Conservation (phyloP, 2,329 filamentous ascomycete genomes). For the Proliferodiscus dingleyae region DNA sequence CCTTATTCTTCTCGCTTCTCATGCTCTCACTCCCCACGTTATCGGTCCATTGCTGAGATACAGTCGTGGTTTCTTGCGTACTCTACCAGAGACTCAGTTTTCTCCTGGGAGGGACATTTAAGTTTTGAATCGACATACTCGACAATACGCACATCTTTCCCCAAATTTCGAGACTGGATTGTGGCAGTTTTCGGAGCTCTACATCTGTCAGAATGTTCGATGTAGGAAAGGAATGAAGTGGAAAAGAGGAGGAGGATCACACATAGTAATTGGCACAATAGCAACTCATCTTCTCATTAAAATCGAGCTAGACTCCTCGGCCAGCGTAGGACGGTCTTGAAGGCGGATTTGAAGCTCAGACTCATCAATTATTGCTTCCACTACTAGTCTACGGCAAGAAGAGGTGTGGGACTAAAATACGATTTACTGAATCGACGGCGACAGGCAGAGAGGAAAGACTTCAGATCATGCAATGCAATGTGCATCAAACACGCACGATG, state of each 20-base stretch:
- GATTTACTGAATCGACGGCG: too few relatives aligned
- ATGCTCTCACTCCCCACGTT: not conserved
- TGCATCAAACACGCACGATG: not conserved
- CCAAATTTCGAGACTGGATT: slow-evolving; percentile 35
- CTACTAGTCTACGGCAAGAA: too few relatives aligned
- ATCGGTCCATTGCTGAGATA: too few relatives aligned
- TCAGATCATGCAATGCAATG: slow-evolving; percentile 3
- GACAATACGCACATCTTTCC: slow-evolving; percentile 35
- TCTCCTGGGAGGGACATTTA: too few relatives aligned
- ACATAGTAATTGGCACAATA: slow-evolving; percentile 39
- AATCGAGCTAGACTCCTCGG: too few relatives aligned
- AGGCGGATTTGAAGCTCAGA: too few relatives aligned
- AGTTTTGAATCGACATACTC: too few relatives aligned
- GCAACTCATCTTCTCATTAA: slow-evolving; percentile 31
- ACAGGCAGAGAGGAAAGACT: too few relatives aligned
- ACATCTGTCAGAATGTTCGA: slow-evolving; percentile 8
- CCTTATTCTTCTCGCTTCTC: not conserved
- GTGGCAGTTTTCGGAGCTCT: slow-evolving; percentile 36
- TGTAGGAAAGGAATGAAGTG: not conserved
- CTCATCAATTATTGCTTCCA: too few relatives aligned
- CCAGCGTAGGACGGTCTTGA: too few relatives aligned
- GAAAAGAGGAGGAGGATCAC: slow-evolving; percentile 5
- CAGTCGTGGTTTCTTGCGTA: too few relatives aligned
- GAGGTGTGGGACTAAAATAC: too few relatives aligned
- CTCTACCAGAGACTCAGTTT: not conserved